Evolutionary conservation across 345 rosid species (phyloP), one percentile per base, ranked within the genome.

Genomic region (Camelina neglecta): DNA sequence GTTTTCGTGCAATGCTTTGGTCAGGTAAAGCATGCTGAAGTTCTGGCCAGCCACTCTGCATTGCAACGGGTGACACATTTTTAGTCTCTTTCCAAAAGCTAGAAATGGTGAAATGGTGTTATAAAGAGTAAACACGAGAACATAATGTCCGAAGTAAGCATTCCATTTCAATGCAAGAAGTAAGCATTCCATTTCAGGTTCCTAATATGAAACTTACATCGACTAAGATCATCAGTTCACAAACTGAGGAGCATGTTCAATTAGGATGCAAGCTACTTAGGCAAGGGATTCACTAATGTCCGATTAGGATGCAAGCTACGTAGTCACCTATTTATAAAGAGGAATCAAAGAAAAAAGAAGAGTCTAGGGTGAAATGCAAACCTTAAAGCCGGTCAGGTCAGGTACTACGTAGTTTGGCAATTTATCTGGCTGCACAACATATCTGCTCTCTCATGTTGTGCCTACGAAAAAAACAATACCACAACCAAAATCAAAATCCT

Each of bases 11-110:
- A 96, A 83, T 7, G 97, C 93, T 81, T 96, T 93, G 85, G 81
- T 85, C 79, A 96, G 79, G 78, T 88, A 86, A 38, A 96, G 78
- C 77, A 89, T 87, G 83, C 85, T 87, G 86, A 91, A 93, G 88
- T 85, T 96, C 84, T 93, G 99, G 31, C 97, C 99, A 11, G 96
- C 82, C 80, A 91, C 99, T 82, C 99, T 96, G 94, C 82, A 83
- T 23, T 41, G 4, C 49, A 65, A 50, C n/a, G 2, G 47, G 3
- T 48, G 4, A 38, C 11, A 48, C 61, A 57, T 26, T 45, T 11
- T 39, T 15, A 42, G 39, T 60, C 1, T 50, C 16, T 65, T 65
- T 47, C n/a, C 0, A 47, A 26, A 26, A 51, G 31, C 33, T 73
- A 0, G 15, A 57, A 12, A 58, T 47, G 2, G 21, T 16, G 1